Base-by-base conservation (phyloP, 306 rosid species). In the Vigna reflexopilosa region DNA sequence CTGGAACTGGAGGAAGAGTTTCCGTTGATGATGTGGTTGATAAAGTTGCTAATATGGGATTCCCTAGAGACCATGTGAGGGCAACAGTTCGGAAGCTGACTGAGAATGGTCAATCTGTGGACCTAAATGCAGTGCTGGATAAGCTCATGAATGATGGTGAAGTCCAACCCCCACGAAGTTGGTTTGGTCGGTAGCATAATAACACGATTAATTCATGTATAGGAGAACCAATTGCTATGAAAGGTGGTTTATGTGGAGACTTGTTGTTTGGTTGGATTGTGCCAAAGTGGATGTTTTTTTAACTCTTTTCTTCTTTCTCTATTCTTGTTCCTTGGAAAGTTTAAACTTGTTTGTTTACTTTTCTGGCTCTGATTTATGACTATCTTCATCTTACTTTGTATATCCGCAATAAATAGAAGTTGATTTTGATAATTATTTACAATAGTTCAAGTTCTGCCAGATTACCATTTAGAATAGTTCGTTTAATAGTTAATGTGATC, bases 51-150 rank as follows among this genome's bases (percentile, higher is more conserved):
- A 79, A 7, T 58, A 93, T 93, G 98, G 98, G 98, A 44, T 93
- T 93, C 83, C 89, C 93, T 7, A 88, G 96, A 83, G 98, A 93
- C 79, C 91, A 73, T 48, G 94, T 90, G 71, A 87, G 96, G 84
- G 96, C 91, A 19, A 89, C 97, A 0, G 97, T 93, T 77, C 90
- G 88, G 76, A 89, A 82, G 86, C 87, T 93, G 65, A 93, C 97
- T 15, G 98, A 93, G 84, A 93, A 88, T 7, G 96, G 97, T 55
- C 98, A 93, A 73, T 56, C 93, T 40, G 96, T 93, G 81, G 98
- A 93, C 84, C 85, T 93, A 22, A 93, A 93, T 80, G 47, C 90
- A 17, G 97, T 93, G 88, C 83, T 93, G 85, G 97, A 93, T 82
- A 91, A 90, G 88, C 88, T 93, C 79, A 93, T 85, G 90, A 91